These are phyloP conservation scores for Chamaecyparis obtusa DNA, from an alignment of 75 land plant genomes.

Conservation along the genomic window DNA sequence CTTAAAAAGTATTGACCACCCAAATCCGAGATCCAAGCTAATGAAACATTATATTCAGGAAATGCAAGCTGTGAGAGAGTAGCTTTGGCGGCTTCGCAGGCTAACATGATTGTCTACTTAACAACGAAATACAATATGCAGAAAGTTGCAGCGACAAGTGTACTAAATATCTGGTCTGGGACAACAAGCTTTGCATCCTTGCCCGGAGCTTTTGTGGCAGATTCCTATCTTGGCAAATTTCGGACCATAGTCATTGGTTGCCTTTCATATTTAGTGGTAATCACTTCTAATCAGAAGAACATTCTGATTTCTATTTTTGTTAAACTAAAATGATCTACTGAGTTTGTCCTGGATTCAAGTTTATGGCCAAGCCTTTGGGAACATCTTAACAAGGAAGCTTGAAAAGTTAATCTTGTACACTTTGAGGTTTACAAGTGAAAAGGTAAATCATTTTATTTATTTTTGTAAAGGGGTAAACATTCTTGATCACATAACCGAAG, in stretches of 20 bases:
- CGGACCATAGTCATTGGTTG: slow-evolving; percentile 45
- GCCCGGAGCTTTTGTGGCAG: slow-evolving; percentile 70
- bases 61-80: slow-evolving; percentile 68
- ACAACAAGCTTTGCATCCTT: slow-evolving; percentile 57
- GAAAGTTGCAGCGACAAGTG: slow-evolving; percentile 46
- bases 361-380: slow-evolving; percentile 8
- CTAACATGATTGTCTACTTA: slow-evolving; percentile 57
- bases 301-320: neutral
- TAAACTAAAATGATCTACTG: no score
- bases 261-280: slow-evolving; percentile 31
- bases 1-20: no score
- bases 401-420: slow-evolving; percentile 4
- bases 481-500: no score
- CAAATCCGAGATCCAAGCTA: no score
- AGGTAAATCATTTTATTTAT: no score
- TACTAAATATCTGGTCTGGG: slow-evolving; percentile 52
- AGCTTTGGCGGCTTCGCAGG: slow-evolving; percentile 39
- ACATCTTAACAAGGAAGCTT: neutral
- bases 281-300: neutral
- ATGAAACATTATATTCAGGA: slow-evolving; percentile 22
- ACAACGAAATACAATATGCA: slow-evolving; percentile 38
- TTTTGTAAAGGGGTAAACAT: no score
- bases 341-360: slow-evolving; percentile 1
- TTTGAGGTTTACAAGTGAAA: no score
- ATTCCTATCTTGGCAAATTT: slow-evolving; percentile 60